phyloP scores from a whole-genome alignment of 1,284 basidiomycete genomes.

The Irpex lacteus region DNA sequence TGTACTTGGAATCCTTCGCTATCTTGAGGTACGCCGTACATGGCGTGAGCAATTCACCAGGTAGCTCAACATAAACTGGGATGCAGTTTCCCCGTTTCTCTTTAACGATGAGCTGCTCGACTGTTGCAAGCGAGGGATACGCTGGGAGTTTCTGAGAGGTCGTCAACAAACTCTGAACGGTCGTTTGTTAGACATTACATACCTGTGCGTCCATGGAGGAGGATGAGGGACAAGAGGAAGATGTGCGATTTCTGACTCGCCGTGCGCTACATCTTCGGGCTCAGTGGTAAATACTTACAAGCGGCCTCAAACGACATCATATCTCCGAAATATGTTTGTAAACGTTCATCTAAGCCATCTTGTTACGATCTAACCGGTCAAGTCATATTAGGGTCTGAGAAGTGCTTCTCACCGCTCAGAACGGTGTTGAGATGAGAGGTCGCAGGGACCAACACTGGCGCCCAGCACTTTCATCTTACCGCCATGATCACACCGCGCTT shows the following conservation, averaged over 20 bases:
- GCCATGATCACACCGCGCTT: conserved; percentile 81
- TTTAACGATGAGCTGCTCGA: conserved; percentile 71
- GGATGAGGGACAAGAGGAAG: conserved; percentile 1
- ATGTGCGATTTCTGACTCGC: conserved; percentile 6
- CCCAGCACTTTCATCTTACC: conserved; percentile 9
- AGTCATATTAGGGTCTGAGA: background rate
- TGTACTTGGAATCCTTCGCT: conserved; percentile 89
- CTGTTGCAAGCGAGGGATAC: conserved; percentile 61
- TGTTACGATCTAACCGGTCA: background rate
- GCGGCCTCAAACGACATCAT: background rate
- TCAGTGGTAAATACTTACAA: background rate
- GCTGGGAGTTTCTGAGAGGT: conserved; percentile 56
- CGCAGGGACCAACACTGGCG: background rate
- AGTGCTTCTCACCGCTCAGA: background rate
- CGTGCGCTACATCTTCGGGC: conserved; percentile 2
- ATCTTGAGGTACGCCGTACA: conserved; percentile 96
- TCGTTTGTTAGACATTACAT: conserved; percentile 18
- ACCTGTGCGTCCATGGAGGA: conserved; percentile 60
- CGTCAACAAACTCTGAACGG: background rate
- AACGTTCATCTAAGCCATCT: background rate
- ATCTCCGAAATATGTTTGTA: background rate
- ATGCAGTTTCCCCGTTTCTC: conserved; percentile 88
- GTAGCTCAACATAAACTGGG: conserved; percentile 89
- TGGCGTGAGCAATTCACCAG: conserved; percentile 95
- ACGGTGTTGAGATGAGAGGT: background rate